phyloP scores from a whole-genome alignment of 192 early-diverging fungal genomes.

The Powellomyces hirtus region DNA sequence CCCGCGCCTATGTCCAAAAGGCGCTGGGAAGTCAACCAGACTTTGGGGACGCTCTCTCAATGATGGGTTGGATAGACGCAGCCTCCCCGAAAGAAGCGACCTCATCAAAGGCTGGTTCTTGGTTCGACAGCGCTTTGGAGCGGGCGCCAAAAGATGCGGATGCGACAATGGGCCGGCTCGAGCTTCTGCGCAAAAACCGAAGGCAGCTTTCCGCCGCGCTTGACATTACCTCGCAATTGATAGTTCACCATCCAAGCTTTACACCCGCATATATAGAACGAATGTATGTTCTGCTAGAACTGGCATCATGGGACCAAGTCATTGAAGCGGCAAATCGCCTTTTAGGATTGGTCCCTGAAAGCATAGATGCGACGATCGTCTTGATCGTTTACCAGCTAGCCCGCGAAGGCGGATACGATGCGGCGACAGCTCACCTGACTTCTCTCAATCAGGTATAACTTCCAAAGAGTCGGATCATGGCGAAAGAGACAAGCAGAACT shows the following conservation, averaged over 20 bases:
- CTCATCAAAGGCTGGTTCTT: conserved; percentile 30
- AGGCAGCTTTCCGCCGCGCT: conserved; percentile 40
- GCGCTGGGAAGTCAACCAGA: conserved; percentile 27
- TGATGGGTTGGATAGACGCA: conserved; percentile 52
- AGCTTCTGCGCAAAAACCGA: conserved; percentile 31
- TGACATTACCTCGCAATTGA: conserved; percentile 48
- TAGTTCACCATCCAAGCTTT: conserved; percentile 45
- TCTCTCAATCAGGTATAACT: conserved; percentile 38
- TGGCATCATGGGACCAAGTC: conserved; percentile 47
- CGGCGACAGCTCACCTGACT: conserved; percentile 34
- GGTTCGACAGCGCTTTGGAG: conserved; percentile 53
- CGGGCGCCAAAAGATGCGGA: conserved; percentile 42
- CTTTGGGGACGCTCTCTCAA: conserved; percentile 12
- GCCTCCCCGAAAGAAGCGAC: conserved; percentile 25
- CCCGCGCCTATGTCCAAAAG: conserved; percentile 17
- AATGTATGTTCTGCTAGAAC: conserved; percentile 46
- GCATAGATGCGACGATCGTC: conserved; percentile 42
- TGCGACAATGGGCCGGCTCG: conserved; percentile 38
- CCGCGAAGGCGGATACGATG: conserved; percentile 36
- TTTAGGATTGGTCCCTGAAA: conserved; percentile 31
- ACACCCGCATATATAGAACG: conserved; percentile 53
- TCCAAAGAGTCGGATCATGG: too few relatives aligned
- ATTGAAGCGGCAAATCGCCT: conserved; percentile 47
- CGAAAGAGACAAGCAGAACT: too few relatives aligned
- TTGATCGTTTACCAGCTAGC: conserved; percentile 38